A percentile compares a stretch with the other conserved stretches of the same genome.
These are phyloP conservation scores for Magnaporthiopsis rhizophila DNA, from an alignment of 2,329 filamentous ascomycete genomes.

Conservation along the genomic window DNA sequence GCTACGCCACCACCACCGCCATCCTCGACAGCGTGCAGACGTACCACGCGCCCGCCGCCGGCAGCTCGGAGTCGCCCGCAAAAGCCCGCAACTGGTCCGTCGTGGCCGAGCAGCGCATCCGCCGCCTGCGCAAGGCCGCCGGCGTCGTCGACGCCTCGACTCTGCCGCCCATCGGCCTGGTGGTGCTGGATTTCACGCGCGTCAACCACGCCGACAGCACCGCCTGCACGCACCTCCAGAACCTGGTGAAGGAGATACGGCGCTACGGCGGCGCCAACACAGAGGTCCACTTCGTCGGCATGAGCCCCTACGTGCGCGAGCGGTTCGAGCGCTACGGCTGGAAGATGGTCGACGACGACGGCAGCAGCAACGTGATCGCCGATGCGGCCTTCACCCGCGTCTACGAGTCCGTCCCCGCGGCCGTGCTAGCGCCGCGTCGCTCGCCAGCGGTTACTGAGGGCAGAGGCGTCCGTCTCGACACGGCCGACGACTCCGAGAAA, in stretches of 20 bases:
- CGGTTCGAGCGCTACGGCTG: conserved; percentile 31
- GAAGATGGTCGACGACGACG: conserved; percentile 20
- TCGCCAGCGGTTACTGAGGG: background rate
- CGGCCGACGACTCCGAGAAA: background rate
- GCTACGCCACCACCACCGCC: conserved; percentile 40
- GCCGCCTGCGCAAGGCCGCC: conserved; percentile 32
- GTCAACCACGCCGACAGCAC: conserved; percentile 47
- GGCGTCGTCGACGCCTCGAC: conserved; percentile 24
- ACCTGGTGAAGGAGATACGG: conserved; percentile 38
- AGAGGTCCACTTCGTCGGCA: conserved; percentile 39
- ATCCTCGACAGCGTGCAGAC: conserved; percentile 44
- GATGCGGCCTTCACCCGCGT: conserved; percentile 5
- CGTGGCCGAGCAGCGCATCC: conserved; percentile 37
- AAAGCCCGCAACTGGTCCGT: conserved; percentile 46
- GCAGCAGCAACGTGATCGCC: background rate
- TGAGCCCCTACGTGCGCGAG: conserved; percentile 32
- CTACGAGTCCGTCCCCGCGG: conserved; percentile 1
- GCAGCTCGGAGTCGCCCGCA: conserved; percentile 21
- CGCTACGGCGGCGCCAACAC: conserved; percentile 38
- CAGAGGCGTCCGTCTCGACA: background rate
- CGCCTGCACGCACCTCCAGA: conserved; percentile 38
- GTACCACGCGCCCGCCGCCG: conserved; percentile 31
- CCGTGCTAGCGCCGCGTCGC: conserved; percentile 8
- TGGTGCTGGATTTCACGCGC: conserved; percentile 44
- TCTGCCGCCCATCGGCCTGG: conserved; percentile 32